These are phyloP conservation scores for Ramularia collo-cygni DNA, from an alignment of 2,329 filamentous ascomycete genomes.

Conservation along the genomic window DNA sequence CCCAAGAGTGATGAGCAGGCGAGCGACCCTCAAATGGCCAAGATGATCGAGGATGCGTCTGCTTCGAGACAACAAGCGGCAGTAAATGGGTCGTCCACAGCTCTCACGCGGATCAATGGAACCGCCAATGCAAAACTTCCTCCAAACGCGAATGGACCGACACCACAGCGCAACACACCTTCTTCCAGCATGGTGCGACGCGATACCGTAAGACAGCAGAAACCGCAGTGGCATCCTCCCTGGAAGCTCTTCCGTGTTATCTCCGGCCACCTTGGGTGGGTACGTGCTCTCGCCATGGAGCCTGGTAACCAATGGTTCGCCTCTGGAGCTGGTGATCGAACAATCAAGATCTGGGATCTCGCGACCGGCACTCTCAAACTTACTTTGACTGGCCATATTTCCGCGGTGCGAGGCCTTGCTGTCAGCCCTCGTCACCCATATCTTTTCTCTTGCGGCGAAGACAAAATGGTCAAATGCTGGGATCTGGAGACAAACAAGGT, in stretches of 20 bases:
- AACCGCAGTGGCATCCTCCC: constrained; percentile 92
- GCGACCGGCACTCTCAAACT: constrained; percentile 77
- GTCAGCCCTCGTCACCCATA: constrained; percentile 93
- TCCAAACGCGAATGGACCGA: constrained; percentile 51
- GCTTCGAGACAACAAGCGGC: constrained; percentile 39
- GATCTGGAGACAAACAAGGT: constrained; percentile 99
- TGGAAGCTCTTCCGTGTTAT: constrained; percentile 99
- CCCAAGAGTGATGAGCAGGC: constrained; percentile 49
- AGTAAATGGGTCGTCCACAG: constrained; percentile 47
- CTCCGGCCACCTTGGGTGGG: constrained; percentile 93
- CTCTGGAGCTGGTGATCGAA: constrained; percentile 87
- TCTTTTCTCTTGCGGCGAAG: constrained; percentile 93
- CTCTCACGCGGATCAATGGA: constrained; percentile 48
- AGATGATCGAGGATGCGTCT: constrained; percentile 60
- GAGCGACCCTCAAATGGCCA: constrained; percentile 51
- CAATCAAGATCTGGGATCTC: constrained; percentile 98
- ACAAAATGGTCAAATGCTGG: constrained; percentile 99
- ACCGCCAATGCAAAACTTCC: constrained; percentile 35
- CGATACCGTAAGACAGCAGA: constrained; percentile 59
- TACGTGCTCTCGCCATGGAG: constrained; percentile 80
- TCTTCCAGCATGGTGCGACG: constrained; percentile 55
- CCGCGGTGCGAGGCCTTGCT: constrained; percentile 82
- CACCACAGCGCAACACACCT: constrained; percentile 43
- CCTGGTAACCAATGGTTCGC: constrained; percentile 98
- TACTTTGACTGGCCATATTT: constrained; percentile 90